These are phyloP conservation scores for Pseudohyphozyma bogoriensis DNA, from an alignment of 768 basidiomycete genomes.

Conservation along the genomic window DNA sequence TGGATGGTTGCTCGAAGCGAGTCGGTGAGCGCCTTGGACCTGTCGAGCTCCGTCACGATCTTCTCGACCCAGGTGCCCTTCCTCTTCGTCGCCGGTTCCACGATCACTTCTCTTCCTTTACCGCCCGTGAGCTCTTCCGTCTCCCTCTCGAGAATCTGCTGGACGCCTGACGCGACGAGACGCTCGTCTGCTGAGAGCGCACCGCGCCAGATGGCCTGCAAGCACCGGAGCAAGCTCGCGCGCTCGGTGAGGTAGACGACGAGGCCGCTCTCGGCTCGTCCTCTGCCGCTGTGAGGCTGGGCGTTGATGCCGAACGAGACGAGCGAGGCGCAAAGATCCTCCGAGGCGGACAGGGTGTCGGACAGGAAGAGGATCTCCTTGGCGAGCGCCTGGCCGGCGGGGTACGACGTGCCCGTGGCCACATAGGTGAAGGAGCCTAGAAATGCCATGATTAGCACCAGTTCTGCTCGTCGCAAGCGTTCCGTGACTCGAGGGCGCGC, in stretches of 20 bases:
- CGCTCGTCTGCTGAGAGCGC: constrained; percentile 23
- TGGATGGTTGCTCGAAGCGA: constrained; percentile 5
- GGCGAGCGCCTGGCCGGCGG: constrained; percentile 57
- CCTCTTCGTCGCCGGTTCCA: background rate
- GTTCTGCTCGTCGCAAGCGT: background rate
- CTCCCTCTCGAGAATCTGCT: constrained; percentile 18
- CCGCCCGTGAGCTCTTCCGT: constrained; percentile 25
- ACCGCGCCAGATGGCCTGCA: constrained; percentile 23
- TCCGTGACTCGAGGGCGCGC: background rate
- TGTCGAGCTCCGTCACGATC: constrained; percentile 27
- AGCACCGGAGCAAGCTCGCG: constrained; percentile 5
- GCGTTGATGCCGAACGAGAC: constrained; percentile 49
- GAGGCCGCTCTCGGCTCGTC: constrained; percentile 26
- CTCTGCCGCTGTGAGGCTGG: constrained; percentile 50
- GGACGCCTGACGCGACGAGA: constrained; percentile 15
- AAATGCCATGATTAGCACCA: background rate
- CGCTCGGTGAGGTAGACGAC: constrained; percentile 25
- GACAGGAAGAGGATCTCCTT: constrained; percentile 72
- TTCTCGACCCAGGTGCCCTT: constrained; percentile 27
- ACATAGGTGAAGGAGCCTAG: constrained; percentile 30
- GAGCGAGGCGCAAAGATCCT: constrained; percentile 56
- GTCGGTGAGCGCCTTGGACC: constrained; percentile 21
- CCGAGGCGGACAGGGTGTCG: constrained; percentile 69
- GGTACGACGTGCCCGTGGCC: constrained; percentile 38
- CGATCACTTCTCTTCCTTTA: constrained; percentile 13